Base-by-base conservation (phyloP, 1,139 yeast species). In the Candida glucosophila region DNA sequence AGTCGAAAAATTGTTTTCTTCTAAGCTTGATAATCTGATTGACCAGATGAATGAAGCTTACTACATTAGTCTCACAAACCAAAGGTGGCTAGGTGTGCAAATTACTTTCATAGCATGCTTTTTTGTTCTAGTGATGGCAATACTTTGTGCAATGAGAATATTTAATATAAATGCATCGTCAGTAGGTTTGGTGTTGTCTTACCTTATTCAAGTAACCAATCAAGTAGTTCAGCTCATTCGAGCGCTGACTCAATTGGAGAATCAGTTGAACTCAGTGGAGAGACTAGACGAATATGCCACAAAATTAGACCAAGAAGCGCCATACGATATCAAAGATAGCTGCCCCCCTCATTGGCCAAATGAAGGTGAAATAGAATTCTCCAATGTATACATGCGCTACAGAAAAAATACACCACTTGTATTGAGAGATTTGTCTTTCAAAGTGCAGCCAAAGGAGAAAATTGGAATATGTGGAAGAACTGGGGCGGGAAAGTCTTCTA, bases 191-290 rank as follows among this genome's bases (percentile, higher is more conserved):
- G 63, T 82, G 29, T 52, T 82, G 27, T 67, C 85, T 2, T 77
- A 74, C 49, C 69, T 71, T 19, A 52, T 73, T 29, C 69, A 63
- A 28, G 57, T 74, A 28, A 67, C 75, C 4, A 66, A 68, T 26
- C 55, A 61, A 32, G 54, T 74, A 32, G 62, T 73, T 3, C 48
- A 69, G 49, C 52, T 72, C 33, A 54, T 74, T 30, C 55, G 75
- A 43, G 59, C 79, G 6, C 53, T 61, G 33, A 81, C 94, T 1
- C 80, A 77, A 43, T 70, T 80, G 15, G 95, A 83, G 47, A 83
- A 80, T 50, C 80, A 79, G 47, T 70, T 83, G 85, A 82, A 80
- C 43, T 74, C 92, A 7, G 90, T 78, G 6, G 95, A 85, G 53
- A 69, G 95, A 47, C 54, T 86, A 34, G 66, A 73, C 36, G 69